Evolutionary conservation across 352 stramenopile genomes (phyloP), one percentile per base, ranked within the genome.

Genomic region (Phytopythium helicoides): DNA sequence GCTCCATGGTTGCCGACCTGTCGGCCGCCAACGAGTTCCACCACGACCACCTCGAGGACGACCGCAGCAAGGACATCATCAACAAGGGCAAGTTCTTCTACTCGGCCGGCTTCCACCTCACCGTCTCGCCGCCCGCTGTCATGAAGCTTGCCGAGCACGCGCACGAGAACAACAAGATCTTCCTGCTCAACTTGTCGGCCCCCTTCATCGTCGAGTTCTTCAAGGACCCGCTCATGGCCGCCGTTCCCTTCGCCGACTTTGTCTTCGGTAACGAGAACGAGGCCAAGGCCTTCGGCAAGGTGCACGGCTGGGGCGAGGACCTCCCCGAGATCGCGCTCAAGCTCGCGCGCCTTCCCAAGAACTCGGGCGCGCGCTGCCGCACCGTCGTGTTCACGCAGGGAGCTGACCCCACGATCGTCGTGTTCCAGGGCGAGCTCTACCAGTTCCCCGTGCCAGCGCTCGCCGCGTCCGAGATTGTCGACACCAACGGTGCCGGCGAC

Each of bases 251-350:
- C 81, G 94, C 94, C 39, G 97, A 99, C 77, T 99, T 97, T 70
- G 83, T 99, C 28, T 99, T 99, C 64, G 96, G 94, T 39, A 99
- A 99, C 68, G 97, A 99, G 77, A 98, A 76, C 67, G 97, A 99
- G 72, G 97, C 97, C 39, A 89, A 81, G 46, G 83, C 95, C n/a
- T 98, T 99, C 66, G 93, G 87, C 47, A 87, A 96, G 52, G 82
- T 87, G 48, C 73, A 97, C 52, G 81, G 71, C 58, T 98, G 92
- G 88, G 90, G 91, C 35, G 77, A 89, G 28, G 82, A 97, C 64
- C 51, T 98, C 46, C 57, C 77, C 35, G 68, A 82, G 53, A 89
- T 99, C 64, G 97, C 97, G 18, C 69, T 99, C 22, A 95, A 97
- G 56, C 81, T 98, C 52, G 80, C 93, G 19, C 80, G 84, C 52